Evolutionary conservation across 2,329 filamentous ascomycete genomes (phyloP).

Genomic region (Plectosphaerella cucumerina): DNA sequence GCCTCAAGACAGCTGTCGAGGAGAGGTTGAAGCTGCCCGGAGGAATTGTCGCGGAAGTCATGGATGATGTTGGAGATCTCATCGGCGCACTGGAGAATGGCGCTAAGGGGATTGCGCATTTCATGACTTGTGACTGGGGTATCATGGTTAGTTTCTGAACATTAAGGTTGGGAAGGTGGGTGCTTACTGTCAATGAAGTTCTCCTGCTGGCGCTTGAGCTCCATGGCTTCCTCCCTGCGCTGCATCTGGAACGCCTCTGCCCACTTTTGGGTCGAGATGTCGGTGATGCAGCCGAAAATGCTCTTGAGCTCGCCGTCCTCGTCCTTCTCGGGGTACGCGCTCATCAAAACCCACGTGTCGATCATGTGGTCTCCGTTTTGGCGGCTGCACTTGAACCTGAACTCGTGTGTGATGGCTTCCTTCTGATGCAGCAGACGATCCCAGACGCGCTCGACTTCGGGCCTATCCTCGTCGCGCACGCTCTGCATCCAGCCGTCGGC

Average conservation of each 20-base stretch:
- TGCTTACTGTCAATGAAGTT: conserved; percentile 61
- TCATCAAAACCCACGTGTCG: conserved; percentile 76
- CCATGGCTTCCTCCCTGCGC: conserved; percentile 74
- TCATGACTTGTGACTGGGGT: conserved; percentile 59
- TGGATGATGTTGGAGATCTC: conserved; percentile 57
- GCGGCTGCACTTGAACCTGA: conserved; percentile 69
- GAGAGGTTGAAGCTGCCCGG: conserved; percentile 38
- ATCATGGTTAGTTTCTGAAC: no score
- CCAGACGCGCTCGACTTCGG: conserved; percentile 58
- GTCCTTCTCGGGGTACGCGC: conserved; percentile 69
- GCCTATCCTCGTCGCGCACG: conserved; percentile 62
- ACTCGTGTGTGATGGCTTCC: conserved; percentile 64
- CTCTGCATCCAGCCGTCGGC: conserved; percentile 69
- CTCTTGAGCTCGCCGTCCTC: conserved; percentile 62
- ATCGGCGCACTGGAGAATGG: conserved; percentile 72
- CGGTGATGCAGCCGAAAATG: conserved; percentile 77
- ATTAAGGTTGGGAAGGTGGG: no score
- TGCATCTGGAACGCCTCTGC: conserved; percentile 76
- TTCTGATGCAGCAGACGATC: conserved; percentile 55
- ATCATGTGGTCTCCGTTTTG: conserved; percentile 54
- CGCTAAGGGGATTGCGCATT: conserved; percentile 72
- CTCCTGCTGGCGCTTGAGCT: conserved; percentile 69
- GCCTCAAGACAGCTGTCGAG: conserved; percentile 63
- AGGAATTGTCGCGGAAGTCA: conserved; percentile 28
- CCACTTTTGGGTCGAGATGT: conserved; percentile 82